Evolutionary conservation across 2,329 filamentous ascomycete genomes (phyloP), one percentile per base, ranked within the genome.

Genomic region (Lasiodiplodia sp.): DNA sequence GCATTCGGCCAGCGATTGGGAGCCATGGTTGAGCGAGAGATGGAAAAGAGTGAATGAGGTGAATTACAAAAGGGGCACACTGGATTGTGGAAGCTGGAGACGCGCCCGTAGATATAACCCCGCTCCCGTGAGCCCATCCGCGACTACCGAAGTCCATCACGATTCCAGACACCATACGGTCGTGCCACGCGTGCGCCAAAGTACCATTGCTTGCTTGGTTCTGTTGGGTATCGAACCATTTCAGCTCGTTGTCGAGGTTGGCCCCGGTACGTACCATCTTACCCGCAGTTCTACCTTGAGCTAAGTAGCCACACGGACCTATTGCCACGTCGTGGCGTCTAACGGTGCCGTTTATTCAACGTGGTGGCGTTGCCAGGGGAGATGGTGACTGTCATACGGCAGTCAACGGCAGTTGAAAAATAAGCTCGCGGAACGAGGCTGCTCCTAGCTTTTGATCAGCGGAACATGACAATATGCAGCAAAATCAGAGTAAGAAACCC

Each of bases 1-100:
- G 52, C 58, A 38, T 57, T 65, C 7, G 72, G 70, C 71, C 69
- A 70, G 25, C 69, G 55, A 44, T 66, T 38, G 49, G 34, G 51
- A 56, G 49, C 47, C 34, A 64, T 64, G 49, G 56, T 21, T 40
- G 37, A 44, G 7, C 16, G 16, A 60, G 37, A 8, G 11, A 44
- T 25, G 23, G 44, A 14, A 25, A 16, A 44, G 56, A 34, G 23
- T 38, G n/a, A 60, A 38, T 4, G 56, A 21, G 23, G 37, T 47
- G 56, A 38, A 60, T 37, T 60, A 31, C 53, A 56, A 18, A 56
- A 37, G 11, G 28, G 53, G 31, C 16, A 25, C 56, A 25, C 34
- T 28, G 56, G n/a, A 28, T 60, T 44, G 56, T 23, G 40, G 44
- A 60, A 25, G 56, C 56, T 21, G 12, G n/a, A 14, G 31, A 23